Percentiles rank a stretch among this genome's conserved stretches.
These are phyloP conservation scores for Xylaria flabelliformis DNA, from an alignment of 495 filamentous ascomycete genomes.

Conservation along the genomic window DNA sequence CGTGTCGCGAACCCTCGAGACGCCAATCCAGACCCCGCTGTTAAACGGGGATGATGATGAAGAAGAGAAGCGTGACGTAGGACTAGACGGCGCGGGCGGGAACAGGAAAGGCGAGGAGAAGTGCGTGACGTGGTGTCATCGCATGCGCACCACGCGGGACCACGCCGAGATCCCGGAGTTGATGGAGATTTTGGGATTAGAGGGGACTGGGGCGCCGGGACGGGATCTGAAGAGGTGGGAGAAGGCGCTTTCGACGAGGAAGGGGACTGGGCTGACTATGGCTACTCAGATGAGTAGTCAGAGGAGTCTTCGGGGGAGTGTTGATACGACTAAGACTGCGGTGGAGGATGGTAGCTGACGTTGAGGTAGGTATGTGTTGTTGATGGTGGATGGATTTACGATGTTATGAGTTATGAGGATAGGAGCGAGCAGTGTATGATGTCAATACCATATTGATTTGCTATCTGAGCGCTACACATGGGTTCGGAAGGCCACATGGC, in stretches of 20 bases:
- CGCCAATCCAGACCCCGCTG: slow-evolving; percentile 43
- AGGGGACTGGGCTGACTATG: slow-evolving; percentile 53
- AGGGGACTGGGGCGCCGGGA: slow-evolving; percentile 47
- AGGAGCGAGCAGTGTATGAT: not conserved
- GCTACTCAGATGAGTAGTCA: slow-evolving; percentile 51
- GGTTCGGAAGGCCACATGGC: not conserved
- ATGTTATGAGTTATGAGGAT: not conserved
- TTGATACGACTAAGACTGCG: slow-evolving; percentile 26
- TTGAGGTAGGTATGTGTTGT: not conserved
- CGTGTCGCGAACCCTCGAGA: slow-evolving; percentile 35
- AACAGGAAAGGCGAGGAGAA: slow-evolving; percentile 52
- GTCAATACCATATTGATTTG: not conserved
- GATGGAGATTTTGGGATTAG: slow-evolving; percentile 65
- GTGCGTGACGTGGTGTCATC: slow-evolving; percentile 77
- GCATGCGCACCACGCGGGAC: slow-evolving; percentile 81
- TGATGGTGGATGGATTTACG: not conserved
- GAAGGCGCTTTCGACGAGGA: slow-evolving; percentile 49
- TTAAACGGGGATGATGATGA: slow-evolving; percentile 28
- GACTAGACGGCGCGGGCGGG: slow-evolving; percentile 18
- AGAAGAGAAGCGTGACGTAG: slow-evolving; percentile 22
- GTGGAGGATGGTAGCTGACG: not conserved
- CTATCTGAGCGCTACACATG: not conserved
- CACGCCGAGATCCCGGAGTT: slow-evolving; percentile 74
- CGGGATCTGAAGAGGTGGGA: slow-evolving; percentile 52
- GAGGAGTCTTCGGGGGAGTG: slow-evolving; percentile 46